A percentile compares a stretch with the other conserved stretches of the same genome.
These are phyloP conservation scores for Dothistroma septosporum DNA, from an alignment of 2,329 filamentous ascomycete genomes.

Conservation along the genomic window DNA sequence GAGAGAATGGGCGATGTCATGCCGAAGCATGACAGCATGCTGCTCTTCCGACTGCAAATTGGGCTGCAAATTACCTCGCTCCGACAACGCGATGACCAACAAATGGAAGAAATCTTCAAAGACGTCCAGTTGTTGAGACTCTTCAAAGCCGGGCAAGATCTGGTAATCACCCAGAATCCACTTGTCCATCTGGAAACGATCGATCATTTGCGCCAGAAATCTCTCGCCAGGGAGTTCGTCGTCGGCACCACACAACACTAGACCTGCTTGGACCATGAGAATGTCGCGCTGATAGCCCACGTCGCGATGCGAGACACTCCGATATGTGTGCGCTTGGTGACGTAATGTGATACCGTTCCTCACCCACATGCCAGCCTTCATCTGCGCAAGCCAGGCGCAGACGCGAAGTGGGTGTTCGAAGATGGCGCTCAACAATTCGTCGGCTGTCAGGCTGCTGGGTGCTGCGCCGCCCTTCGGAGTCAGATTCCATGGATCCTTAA, in stretches of 20 bases:
- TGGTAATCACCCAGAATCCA: conserved; percentile 85
- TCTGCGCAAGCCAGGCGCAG: conserved; percentile 94
- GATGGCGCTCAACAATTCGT: conserved; percentile 42
- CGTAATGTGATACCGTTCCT: conserved; percentile 92
- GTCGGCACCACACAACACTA: conserved; percentile 79
- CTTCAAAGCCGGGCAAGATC: conserved; percentile 71
- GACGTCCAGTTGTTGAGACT: conserved; percentile 82
- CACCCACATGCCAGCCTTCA: conserved; percentile 98
- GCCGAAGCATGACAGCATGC: conserved; percentile 64
- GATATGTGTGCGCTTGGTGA: conserved; percentile 91
- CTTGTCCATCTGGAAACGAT: conserved; percentile 80
- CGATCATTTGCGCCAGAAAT: conserved; percentile 85
- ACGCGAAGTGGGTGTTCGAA: conserved; percentile 93
- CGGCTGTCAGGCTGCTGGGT: conserved; percentile 23
- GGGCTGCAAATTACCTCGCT: conserved; percentile 74
- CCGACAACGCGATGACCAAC: conserved; percentile 83
- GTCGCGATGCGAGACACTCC: conserved; percentile 82
- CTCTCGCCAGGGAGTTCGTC: conserved; percentile 42
- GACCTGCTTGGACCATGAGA: conserved; percentile 83
- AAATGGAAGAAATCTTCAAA: conserved; percentile 95
- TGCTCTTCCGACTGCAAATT: conserved; percentile 64
- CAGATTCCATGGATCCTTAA: conserved; percentile 47
- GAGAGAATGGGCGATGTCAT: conserved; percentile 87
- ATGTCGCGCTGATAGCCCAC: conserved; percentile 93
- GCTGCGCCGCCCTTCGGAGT: conserved; percentile 17